phyloP scores from a whole-genome alignment of 2,329 filamentous ascomycete genomes.

The Sclerotinia borealis region DNA sequence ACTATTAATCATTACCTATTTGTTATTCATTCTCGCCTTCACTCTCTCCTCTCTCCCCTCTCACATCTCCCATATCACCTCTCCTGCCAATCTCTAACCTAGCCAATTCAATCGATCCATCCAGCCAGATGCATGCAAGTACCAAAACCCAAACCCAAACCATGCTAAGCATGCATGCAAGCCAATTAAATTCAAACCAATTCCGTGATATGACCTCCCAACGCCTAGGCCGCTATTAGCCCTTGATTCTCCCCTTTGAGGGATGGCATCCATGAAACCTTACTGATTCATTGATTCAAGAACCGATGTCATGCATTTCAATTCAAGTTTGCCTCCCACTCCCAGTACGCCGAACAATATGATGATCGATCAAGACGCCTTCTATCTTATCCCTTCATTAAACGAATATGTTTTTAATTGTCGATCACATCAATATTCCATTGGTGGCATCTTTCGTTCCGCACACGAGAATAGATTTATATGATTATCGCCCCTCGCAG shows the following conservation, averaged over 20 bases:
- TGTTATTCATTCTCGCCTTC: neutral
- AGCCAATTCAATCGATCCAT: constrained; percentile 1
- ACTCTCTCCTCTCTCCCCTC: neutral
- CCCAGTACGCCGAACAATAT: constrained; percentile 12
- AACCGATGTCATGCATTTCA: neutral
- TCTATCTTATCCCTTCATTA: neutral
- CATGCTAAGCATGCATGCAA: neutral
- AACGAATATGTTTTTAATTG: neutral
- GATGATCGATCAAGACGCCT: constrained; percentile 8
- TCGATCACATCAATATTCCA: constrained; percentile 2
- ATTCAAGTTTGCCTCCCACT: neutral
- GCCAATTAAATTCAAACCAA: constrained; percentile 2
- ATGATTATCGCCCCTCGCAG: constrained; percentile 79
- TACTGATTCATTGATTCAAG: neutral
- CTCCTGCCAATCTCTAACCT: neutral
- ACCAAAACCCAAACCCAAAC: neutral
- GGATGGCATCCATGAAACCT: neutral
- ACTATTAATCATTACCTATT: constrained; percentile 12
- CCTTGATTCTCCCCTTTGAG: neutral
- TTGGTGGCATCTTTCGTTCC: constrained; percentile 28
- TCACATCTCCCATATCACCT: neutral
- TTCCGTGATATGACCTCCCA: neutral
- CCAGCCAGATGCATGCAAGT: neutral
- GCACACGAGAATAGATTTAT: constrained; percentile 81
- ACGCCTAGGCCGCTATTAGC: neutral